Conservation (phyloP, 2,329 filamentous ascomycete genomes). For the Aphanocladium album region DNA sequence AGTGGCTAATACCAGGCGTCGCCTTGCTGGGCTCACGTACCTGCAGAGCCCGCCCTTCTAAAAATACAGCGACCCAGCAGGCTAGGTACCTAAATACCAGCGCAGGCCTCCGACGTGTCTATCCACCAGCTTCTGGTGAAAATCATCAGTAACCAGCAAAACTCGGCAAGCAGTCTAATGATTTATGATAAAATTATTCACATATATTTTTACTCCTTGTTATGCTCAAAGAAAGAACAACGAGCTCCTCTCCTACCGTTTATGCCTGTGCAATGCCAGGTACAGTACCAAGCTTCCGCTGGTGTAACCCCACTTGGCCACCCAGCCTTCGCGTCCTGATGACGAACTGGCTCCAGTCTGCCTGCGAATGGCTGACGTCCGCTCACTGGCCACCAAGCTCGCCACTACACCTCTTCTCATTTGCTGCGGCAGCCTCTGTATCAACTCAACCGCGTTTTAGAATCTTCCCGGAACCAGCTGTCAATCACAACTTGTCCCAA, state of each 20-base stretch:
- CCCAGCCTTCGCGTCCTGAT: conserved; percentile 13
- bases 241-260: not conserved
- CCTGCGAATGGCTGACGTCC: conserved; percentile 9
- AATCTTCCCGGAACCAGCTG: not conserved
- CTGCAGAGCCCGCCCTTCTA: not conserved
- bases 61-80: not conserved
- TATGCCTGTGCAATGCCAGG: not conserved
- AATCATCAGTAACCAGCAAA: no score
- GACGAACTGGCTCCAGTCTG: conserved; percentile 12
- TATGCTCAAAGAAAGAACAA: not conserved
- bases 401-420: conserved; percentile 10
- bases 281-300: not conserved
- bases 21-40: not conserved
- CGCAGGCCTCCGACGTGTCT: no score
- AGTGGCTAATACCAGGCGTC: not conserved
- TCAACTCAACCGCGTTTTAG: not conserved
- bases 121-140: no score
- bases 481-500: not conserved
- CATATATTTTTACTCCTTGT: no score
- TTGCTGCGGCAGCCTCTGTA: not conserved
- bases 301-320: conserved; percentile 6
- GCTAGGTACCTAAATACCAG: no score
- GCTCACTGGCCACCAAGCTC: conserved; percentile 9
- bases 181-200: no score
- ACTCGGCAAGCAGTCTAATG: no score